Percentiles rank a stretch among this genome's conserved stretches.
phyloP scores from a whole-genome alignment of 1,139 yeast genomes.

The Candida sojae region DNA sequence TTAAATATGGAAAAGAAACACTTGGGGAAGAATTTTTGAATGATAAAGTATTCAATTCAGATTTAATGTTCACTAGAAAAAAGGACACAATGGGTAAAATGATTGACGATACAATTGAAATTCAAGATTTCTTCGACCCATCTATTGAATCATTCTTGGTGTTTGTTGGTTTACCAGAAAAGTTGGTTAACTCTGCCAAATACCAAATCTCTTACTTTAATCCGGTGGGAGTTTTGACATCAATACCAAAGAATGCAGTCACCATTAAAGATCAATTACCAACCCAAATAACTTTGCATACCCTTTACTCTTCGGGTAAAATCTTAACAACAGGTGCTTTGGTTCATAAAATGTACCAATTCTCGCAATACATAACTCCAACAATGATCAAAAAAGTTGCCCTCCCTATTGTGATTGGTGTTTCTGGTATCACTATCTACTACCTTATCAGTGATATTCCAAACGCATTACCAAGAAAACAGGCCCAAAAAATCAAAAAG shows the following conservation, averaged over 20 bases:
- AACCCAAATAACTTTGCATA: constrained; percentile 41
- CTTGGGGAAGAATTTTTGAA: constrained; percentile 61
- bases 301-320: constrained; percentile 48
- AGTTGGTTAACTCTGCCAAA: constrained; percentile 27
- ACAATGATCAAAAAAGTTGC: constrained; percentile 35
- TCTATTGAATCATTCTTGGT: constrained; percentile 56
- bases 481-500: constrained; percentile 67
- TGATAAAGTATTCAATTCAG: constrained; percentile 71
- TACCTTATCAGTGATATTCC: constrained; percentile 82
- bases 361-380: constrained; percentile 31
- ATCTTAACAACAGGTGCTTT: constrained; percentile 46
- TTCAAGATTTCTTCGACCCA: constrained; percentile 79
- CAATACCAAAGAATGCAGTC: constrained; percentile 32
- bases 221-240: constrained; percentile 35
- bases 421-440: constrained; percentile 59
- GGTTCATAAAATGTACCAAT: constrained; percentile 30
- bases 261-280: constrained; percentile 39
- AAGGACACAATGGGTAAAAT: constrained; percentile 64
- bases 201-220: constrained; percentile 34
- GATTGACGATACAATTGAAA: constrained; percentile 58
- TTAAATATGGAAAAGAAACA: constrained; percentile 58
- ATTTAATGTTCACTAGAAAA: constrained; percentile 79
- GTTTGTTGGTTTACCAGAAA: constrained; percentile 45
- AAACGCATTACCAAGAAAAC: constrained; percentile 81
- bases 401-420: constrained; percentile 51